Conservation (phyloP, 2,329 filamentous ascomycete species). For the Beauveria australis region DNA sequence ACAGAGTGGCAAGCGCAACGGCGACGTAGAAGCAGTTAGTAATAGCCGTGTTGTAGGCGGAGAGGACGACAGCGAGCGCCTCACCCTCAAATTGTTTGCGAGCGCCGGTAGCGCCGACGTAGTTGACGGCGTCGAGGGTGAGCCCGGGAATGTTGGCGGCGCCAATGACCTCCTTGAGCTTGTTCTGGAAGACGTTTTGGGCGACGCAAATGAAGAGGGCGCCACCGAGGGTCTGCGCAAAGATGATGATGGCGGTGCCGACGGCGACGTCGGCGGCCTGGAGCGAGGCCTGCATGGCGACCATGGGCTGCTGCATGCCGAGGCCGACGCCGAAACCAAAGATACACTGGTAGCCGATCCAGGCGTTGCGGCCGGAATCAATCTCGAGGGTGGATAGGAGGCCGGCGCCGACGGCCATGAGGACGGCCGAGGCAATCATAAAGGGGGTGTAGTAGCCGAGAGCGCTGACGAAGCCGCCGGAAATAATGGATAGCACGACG, state of each 20-base stretch:
- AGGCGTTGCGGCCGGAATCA: neutral
- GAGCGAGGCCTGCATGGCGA: constrained; percentile 38
- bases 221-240: constrained; percentile 34
- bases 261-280: constrained; percentile 34
- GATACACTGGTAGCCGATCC: constrained; percentile 26
- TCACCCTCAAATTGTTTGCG: constrained; percentile 21
- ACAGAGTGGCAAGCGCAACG: constrained; percentile 35
- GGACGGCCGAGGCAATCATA: constrained; percentile 23
- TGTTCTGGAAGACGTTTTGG: constrained; percentile 42
- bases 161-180: constrained; percentile 32
- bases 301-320: constrained; percentile 35
- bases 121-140: constrained; percentile 24
- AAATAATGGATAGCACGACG: constrained; percentile 14
- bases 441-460: constrained; percentile 18
- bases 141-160: constrained; percentile 26
- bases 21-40: constrained; percentile 34
- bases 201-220: constrained; percentile 43
- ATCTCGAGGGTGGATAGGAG: constrained; percentile 27
- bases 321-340: constrained; percentile 34
- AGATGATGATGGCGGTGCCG: constrained; percentile 38
- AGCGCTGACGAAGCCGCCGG: neutral
- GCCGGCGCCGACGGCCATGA: constrained; percentile 24
- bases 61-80: constrained; percentile 25
- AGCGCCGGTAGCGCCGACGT: constrained; percentile 30
- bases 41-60: constrained; percentile 37